Base-by-base conservation (phyloP, 306 rosid species). In the Gleditsia sinensis region DNA sequence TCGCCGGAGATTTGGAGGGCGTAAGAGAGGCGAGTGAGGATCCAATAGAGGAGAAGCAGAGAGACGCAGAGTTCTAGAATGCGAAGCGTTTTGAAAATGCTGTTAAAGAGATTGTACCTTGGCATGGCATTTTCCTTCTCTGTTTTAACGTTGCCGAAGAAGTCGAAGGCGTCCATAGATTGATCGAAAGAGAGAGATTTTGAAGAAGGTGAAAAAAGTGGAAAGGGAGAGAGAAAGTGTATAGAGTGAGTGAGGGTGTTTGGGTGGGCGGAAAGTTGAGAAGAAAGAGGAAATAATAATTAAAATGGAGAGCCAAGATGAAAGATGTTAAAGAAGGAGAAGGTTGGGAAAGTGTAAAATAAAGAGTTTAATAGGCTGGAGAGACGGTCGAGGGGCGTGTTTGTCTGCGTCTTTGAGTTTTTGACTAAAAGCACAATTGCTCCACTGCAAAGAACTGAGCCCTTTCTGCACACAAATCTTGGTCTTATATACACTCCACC, bases 11-110 rank as follows among this genome's bases (percentile, higher is more conserved):
- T 48, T 37, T 63, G 78, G 68, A 85, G 39, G 55, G 79, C 92
- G 57, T 79, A 75, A 14, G 97, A 92, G 39, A 93, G 81, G 25
- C 87, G 87, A 21, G 88, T n/a, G 81, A 83, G 54, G 71, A 59
- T 59, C 97, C 97, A 91, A 0, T 79, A 75, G 64, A 89, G 70
- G 45, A 80, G 30, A 17, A 86, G 2, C 60, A 89, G 45, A 4
- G 85, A 80, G 40, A 79, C 1, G 56, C 63, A 84, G 6, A 92
- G 16, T 45, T 84, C 87, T 0, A 78, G 39, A 33, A 77, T 50
- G 51, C 94, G 98, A 75, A 89, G 80, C 2, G 84, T 64, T 28
- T 71, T 86, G 3, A 85, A 32, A 46, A 87, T 60, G 79, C 73
- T 49, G 42, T n/a, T 75, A n/a, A 83, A 74, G 71, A 82, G 61